Evolutionary conservation across 2,329 filamentous ascomycete species (phyloP), one percentile per base, ranked within the genome.

Genomic region (Stachybotrys elegans): DNA sequence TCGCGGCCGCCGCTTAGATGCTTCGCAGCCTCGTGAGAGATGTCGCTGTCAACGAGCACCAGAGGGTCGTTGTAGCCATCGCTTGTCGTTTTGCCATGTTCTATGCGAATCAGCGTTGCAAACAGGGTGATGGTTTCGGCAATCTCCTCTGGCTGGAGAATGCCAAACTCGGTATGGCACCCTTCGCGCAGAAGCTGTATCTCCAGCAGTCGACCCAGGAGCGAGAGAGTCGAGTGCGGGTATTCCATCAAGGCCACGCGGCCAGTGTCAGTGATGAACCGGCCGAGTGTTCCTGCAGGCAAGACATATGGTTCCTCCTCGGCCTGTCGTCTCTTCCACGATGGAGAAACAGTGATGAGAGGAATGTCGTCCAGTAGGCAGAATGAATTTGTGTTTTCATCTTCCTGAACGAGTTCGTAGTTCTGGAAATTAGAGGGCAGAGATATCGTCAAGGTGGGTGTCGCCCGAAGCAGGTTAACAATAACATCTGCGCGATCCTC

Each of bases 321-420:
- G 14, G 67, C 60, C 7, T 66, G 60, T 23, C 68, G 58, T 47
- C 70, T 65, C 46, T 68, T 70, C 56, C 73, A 70, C 14, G 63
- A 66, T 46, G 73, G 59, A 42, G 68, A 59, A 49, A 72, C 59
- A 5, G 65, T 66, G 48, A 92, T 85, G 3, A 91, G 72, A 2
- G 81, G 72, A 7, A 91, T 67, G 42, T 83, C 75, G 36, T 75
- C 71, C 1, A 75, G 69, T 4, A 96, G 76, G 48, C 79, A 75
- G 48, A 96, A 86, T 16, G 80, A 81, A 54, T 94, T 93, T 21
- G 80, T 81, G 52, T 93, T 91, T 47, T 93, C 87, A 51, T 95
- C 88, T 64, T 96, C 91, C 43, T 86, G 82, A 31, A 86, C 82
- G 12, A 91, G 80, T 48, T 84, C 79, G 54, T 94, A 96, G 27